Conservation (phyloP, 2,329 filamentous ascomycete species). For the Colletotrichum endophyticum region DNA sequence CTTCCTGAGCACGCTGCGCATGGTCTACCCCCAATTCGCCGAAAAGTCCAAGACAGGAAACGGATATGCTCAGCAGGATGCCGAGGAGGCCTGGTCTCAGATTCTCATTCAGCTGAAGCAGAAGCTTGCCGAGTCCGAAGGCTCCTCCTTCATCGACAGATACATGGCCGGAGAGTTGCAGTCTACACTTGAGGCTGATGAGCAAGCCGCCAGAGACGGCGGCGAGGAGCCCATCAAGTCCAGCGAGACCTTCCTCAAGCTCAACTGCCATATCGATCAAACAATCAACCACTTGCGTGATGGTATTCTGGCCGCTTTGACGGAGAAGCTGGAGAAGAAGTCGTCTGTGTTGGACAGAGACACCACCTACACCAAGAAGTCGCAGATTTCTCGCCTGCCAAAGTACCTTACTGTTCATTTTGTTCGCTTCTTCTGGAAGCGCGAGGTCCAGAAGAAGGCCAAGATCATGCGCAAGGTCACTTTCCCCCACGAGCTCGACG, state of each 20-base stretch:
- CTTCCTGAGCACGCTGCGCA: slow-evolving; percentile 82
- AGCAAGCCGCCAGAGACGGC: slow-evolving; percentile 74
- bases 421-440: slow-evolving; percentile 97
- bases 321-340: slow-evolving; percentile 89
- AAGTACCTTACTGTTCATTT: slow-evolving; percentile 98
- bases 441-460: slow-evolving; percentile 94
- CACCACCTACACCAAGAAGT: slow-evolving; percentile 86
- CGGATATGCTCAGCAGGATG: slow-evolving; percentile 96
- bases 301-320: slow-evolving; percentile 80
- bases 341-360: slow-evolving; percentile 80
- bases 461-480: slow-evolving; percentile 99
- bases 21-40: slow-evolving; percentile 88
- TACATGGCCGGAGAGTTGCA: slow-evolving; percentile 87
- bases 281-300: slow-evolving; percentile 90
- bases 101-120: slow-evolving; percentile 84
- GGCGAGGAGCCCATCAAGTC: slow-evolving; percentile 73
- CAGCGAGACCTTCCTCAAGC: slow-evolving; percentile 83
- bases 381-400: slow-evolving; percentile 86
- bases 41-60: slow-evolving; percentile 83
- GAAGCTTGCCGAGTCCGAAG: slow-evolving; percentile 64
- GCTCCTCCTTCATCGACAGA: slow-evolving; percentile 82
- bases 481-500: slow-evolving; percentile 91
- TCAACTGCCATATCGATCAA: slow-evolving; percentile 92
- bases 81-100: slow-evolving; percentile 97
- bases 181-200: slow-evolving; percentile 82